Evolutionary conservation across 768 basidiomycete species (phyloP), one percentile per base, ranked within the genome.

Genomic region (Cantharellus cinnabarinus): DNA sequence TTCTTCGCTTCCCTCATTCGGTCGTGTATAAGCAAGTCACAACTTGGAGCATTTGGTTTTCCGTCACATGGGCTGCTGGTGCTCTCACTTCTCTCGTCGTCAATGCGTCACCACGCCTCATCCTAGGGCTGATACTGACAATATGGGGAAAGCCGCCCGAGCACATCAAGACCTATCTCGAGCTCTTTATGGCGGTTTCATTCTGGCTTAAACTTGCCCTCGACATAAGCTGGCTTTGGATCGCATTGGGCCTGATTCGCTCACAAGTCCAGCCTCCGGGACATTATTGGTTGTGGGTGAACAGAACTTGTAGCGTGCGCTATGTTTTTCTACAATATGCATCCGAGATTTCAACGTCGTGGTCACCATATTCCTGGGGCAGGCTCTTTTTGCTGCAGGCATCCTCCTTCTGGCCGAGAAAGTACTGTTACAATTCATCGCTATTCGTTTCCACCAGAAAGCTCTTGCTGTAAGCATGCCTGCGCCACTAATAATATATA

Each of bases 361-460:
- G 20, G 20, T 29, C 20, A 29, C 51, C 40, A 35, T 51, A 35
- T 51, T 42, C 38, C 42, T 60, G 15, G 44, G 55, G 14, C 57
- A 76, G 71, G 75, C 73, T 41, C 64, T 78, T 44, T 79, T 79
- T 62, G 66, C 75, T 5, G 67, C 71, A 0, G 65, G 68, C 0
- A 58, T 77, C 40, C 70, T 79, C 52, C 65, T 79, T 1, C 71
- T 79, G 7, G 72, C 67, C 38, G 78, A 79, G 66, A 79, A 78
- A 67, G 67, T 83, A 42, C 79, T 83, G 67, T 68, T 89, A 40
- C 83, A 80, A 64, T 80, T 81, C 61, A 79, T 87, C 51, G 85
- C 86, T 38, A 86, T 86, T 70, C 83, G 79, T 63, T 89, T 88
- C 67, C 85, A 88, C 67, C 75, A 79, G 62, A 82, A 77, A 59